These are phyloP conservation scores for Venturia aucupariae DNA, from an alignment of 2,329 filamentous ascomycete genomes.

Conservation along the genomic window DNA sequence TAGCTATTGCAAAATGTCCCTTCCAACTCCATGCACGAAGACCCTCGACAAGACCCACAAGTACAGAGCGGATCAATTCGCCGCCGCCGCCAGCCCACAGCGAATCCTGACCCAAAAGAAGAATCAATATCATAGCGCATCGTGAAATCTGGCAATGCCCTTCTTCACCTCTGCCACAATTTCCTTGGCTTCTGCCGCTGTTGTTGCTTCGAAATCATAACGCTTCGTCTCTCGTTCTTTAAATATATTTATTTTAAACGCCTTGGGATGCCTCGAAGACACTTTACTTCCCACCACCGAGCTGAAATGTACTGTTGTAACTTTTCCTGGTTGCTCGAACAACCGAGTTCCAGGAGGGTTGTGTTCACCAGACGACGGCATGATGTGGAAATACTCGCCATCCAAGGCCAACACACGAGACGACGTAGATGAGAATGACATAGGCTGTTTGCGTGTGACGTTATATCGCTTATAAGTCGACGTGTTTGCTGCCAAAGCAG, in stretches of 20 bases:
- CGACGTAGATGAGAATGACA: conserved; percentile 68
- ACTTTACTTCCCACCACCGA: conserved; percentile 77
- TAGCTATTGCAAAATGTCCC: background rate
- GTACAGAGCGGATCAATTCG: background rate
- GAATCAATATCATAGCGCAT: conserved; percentile 1
- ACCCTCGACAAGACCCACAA: background rate
- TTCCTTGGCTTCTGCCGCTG: conserved; percentile 61
- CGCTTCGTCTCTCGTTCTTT: conserved; percentile 67
- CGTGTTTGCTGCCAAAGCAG: conserved; percentile 30
- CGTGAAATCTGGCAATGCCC: conserved; percentile 46
- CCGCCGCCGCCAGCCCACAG: background rate
- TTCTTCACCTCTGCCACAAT: conserved; percentile 72
- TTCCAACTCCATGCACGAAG: background rate
- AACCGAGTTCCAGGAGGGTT: conserved; percentile 44
- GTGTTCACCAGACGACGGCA: conserved; percentile 40
- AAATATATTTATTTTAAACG: conserved; percentile 72
- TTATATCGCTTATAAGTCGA: conserved; percentile 61
- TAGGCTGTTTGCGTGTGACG: conserved; percentile 73
- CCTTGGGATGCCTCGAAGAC: conserved; percentile 67
- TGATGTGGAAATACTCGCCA: conserved; percentile 79
- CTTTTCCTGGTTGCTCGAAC: conserved; percentile 57
- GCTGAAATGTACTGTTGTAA: conserved; percentile 72
- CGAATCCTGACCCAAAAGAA: background rate
- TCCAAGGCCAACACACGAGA: conserved; percentile 72
- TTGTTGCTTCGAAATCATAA: conserved; percentile 78